Evolutionary conservation across 2,329 filamentous ascomycete genomes (phyloP).

Genomic region (Alternaria longipes): DNA sequence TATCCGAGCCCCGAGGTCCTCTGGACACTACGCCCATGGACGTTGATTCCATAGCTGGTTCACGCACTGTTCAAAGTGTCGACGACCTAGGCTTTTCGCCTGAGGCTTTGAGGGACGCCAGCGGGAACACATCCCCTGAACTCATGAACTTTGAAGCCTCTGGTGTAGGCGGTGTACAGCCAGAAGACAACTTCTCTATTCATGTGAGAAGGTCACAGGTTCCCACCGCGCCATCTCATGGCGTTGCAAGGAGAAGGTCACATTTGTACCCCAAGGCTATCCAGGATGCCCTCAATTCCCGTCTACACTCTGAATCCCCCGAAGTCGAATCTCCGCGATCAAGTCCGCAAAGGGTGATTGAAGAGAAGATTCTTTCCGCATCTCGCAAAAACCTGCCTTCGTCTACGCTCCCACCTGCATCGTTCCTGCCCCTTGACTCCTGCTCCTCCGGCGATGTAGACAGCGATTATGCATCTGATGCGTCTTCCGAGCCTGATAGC

Average conservation of each 20-base stretch:
- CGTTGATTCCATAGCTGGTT: conserved; percentile 38
- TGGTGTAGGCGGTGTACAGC: conserved; percentile 69
- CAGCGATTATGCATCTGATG: conserved; percentile 51
- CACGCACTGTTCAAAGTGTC: conserved; percentile 37
- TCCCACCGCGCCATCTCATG: conserved; percentile 12
- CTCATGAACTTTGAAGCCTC: conserved; percentile 57
- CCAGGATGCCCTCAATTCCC: conserved; percentile 39
- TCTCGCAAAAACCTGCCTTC: conserved; percentile 69
- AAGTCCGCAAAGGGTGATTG: conserved; percentile 56
- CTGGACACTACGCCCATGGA: conserved; percentile 35
- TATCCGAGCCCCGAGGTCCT: conserved; percentile 38
- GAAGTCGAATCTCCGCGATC: conserved; percentile 13
- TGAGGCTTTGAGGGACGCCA: conserved; percentile 37
- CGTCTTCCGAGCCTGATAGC: conserved; percentile 37
- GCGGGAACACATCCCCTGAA: conserved; percentile 34
- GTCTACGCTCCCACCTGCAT: conserved; percentile 56
- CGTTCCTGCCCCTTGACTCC: conserved; percentile 54
- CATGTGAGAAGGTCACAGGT: conserved; percentile 56
- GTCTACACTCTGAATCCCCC: conserved; percentile 13
- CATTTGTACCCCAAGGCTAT: conserved; percentile 44
- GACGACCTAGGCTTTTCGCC: conserved; percentile 52
- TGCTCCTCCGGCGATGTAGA: conserved; percentile 46
- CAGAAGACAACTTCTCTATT: conserved; percentile 64
- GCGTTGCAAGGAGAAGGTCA: conserved; percentile 16
- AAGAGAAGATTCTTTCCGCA: conserved; percentile 72